phyloP scores from a whole-genome alignment of 768 basidiomycete genomes.

The Pisolithus microcarpus region DNA sequence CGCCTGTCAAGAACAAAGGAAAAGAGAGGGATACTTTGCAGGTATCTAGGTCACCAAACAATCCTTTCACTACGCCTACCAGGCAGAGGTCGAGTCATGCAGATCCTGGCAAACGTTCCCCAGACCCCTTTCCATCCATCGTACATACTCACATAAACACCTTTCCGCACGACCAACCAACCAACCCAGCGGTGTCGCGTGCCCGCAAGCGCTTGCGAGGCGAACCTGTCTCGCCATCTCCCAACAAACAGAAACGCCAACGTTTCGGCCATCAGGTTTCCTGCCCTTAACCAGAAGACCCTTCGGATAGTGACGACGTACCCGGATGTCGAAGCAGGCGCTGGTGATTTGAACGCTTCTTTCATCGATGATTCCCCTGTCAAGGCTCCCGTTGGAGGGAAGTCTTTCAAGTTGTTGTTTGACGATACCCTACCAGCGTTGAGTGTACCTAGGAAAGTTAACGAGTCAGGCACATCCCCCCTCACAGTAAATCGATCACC shows the following conservation, averaged over 20 bases:
- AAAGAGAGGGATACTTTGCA: constrained; percentile 30
- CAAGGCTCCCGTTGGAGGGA: constrained; percentile 50
- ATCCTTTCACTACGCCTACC: constrained; percentile 42
- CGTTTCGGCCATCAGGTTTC: constrained; percentile 43
- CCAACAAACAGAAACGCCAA: constrained; percentile 67
- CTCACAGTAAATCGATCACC: not conserved
- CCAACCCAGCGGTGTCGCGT: constrained; percentile 46
- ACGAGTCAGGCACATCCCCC: constrained; percentile 1
- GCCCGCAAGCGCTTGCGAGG: constrained; percentile 78
- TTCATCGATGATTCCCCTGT: constrained; percentile 69
- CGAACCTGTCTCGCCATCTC: constrained; percentile 78
- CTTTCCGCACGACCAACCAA: constrained; percentile 15
- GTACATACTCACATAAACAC: constrained; percentile 13
- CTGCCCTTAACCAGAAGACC: constrained; percentile 29
- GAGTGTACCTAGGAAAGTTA: constrained; percentile 12
- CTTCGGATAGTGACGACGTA: constrained; percentile 32
- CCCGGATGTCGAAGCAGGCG: constrained; percentile 26
- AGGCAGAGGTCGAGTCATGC: constrained; percentile 26
- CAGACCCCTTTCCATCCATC: constrained; percentile 37
- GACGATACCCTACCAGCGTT: constrained; percentile 37
- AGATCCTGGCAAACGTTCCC: constrained; percentile 25
- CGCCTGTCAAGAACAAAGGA: constrained; percentile 61
- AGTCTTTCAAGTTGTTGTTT: constrained; percentile 63
- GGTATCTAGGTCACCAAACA: constrained; percentile 18
- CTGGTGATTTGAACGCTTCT: constrained; percentile 30